Evolutionary conservation across 2,329 filamentous ascomycete genomes (phyloP), one percentile per base, ranked within the genome.

Genomic region (Neospermospora avenae): DNA sequence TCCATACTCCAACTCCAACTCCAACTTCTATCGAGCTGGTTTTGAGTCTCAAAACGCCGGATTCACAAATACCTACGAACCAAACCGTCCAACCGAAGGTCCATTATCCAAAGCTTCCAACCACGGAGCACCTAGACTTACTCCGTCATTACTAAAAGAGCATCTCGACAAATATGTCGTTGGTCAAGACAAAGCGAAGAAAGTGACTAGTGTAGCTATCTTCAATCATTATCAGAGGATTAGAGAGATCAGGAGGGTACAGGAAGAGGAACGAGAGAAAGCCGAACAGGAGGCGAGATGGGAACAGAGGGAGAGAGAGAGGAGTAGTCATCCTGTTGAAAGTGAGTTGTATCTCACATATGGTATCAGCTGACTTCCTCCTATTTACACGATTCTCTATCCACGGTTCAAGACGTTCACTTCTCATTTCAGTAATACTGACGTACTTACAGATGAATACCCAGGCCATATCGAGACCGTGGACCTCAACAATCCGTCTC

Each of bases 141-240:
- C 87, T 57, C 85, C 85, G 2, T 79, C 82, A 60, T 81, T 85
- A 68, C 80, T 99, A 69, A 97, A 98, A 79, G 86, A 91, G 71
- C 89, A 95, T 70, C 85, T 98, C 34, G 95, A 99, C 73, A 90
- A 95, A 72, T 99, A 96, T 73, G 93, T 99, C 1, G 93, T 99
- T 3, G 95, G 93, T 42, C 95, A 99, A 75, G 91, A 97, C 67
- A 86, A 91, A 61, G 92, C 95, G 16, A 95, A 99, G 80, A 96
- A 96, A 75, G 90, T 93, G 14, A 86, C 98, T 65, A 95, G 91
- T 65, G 88, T 93, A 3, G 92, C 93, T 6, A 90, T 99, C 28
- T 97, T 96, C 78, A 97, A 98, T 72, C 95, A 99, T 73, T 97
- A 98, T 72, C 91, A 97, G 75, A 85, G 90, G 49, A 84, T 96